phyloP scores from a whole-genome alignment of 1,139 yeast genomes.

The Candida sanyaensis region DNA sequence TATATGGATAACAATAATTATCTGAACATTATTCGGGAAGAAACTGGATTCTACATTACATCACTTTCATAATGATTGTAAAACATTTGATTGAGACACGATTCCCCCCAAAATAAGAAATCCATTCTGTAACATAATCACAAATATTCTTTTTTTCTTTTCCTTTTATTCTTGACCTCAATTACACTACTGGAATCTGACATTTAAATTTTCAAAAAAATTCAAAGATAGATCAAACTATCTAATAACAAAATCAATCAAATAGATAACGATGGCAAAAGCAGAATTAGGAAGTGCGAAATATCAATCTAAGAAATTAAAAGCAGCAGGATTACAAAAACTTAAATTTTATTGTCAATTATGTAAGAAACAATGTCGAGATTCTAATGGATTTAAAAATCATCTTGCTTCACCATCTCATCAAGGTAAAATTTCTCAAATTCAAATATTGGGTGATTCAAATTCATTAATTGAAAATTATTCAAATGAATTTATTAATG shows the following conservation, averaged over 20 bases:
- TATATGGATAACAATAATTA: too few relatives aligned
- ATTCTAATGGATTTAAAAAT: constrained; percentile 91
- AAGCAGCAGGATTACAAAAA: constrained; percentile 83
- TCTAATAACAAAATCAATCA: not conserved
- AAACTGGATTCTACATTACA: too few relatives aligned
- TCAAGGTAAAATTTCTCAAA: constrained; percentile 50
- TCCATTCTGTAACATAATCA: too few relatives aligned
- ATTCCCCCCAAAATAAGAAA: too few relatives aligned
- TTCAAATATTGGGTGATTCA: constrained; percentile 39
- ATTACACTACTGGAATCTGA: too few relatives aligned
- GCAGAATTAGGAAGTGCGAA: constrained; percentile 87
- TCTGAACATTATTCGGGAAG: too few relatives aligned
- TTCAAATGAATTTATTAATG: constrained; percentile 59
- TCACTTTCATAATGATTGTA: too few relatives aligned
- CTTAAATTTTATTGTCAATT: constrained; percentile 88
- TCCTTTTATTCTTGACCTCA: too few relatives aligned
- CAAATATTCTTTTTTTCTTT: too few relatives aligned
- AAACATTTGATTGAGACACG: too few relatives aligned
- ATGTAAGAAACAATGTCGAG: constrained; percentile 91
- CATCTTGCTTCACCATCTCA: constrained; percentile 83
- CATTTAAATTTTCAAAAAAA: too few relatives aligned
- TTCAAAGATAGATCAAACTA: not conserved
- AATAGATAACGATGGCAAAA: constrained; percentile 18
- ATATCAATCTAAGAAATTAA: constrained; percentile 73
- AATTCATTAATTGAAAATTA: constrained; percentile 54